Evolutionary conservation across 495 filamentous ascomycete species (phyloP), one percentile per base, ranked within the genome.

Genomic region (Rhypophila decipiens): DNA sequence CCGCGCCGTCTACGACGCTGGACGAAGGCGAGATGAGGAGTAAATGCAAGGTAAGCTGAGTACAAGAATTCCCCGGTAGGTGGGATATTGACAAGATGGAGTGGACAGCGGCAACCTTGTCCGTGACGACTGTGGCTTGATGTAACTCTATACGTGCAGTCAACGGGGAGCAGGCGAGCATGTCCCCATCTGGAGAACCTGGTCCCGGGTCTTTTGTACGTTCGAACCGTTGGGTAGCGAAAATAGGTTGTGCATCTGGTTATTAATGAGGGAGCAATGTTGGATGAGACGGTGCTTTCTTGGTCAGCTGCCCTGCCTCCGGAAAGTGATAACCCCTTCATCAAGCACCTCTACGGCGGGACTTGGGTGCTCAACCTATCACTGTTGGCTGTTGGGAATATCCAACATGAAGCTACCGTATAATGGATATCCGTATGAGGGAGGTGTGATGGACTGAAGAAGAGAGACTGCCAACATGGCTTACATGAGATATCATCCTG

Each of bases 41-140:
- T 37, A 37, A 3, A n/a, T 21, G 18, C 35, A n/a, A 12, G 29
- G 34, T n/a, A 13, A 10, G 46, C 27, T 12, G 18, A 23, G 24
- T 10, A n/a, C n/a, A 38, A 39, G 37, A 50, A 55, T 39, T 37
- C 39, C 33, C 53, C 47, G 50, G 49, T 53, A 51, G 51, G 47
- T 56, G 54, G 52, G n/a, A n/a, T n/a, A n/a, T n/a, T n/a, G n/a
- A n/a, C n/a, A n/a, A n/a, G n/a, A n/a, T 31, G 27, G 51, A 52
- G 34, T 18, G 27, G 24, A n/a, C 12, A 35, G 45, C 54, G 54
- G 59, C 48, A 53, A 37, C 47, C 53, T 50, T 60, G 59, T 52
- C 57, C 54, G 59, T n/a, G n/a, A n/a, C 34, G n/a, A 52, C 52
- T 38, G 51, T 49, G 56, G 52, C 24, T 49, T 39, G 50, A 63